These are phyloP conservation scores for Alternaria sp. DNA, from an alignment of 2,329 filamentous ascomycete species.

Conservation along the genomic window DNA sequence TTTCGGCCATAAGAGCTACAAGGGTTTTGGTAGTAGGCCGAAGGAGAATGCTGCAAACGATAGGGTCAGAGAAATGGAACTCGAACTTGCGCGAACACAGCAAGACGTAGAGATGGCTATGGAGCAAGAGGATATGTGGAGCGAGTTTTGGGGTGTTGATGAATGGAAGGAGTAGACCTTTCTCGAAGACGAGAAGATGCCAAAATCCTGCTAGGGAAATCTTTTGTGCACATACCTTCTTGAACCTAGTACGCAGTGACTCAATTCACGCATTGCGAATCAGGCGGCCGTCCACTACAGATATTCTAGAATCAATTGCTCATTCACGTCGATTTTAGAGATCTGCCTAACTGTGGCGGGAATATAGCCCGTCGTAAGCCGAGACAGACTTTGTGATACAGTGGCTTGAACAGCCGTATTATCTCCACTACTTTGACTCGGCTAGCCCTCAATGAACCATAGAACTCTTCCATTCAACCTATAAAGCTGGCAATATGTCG, in stretches of 20 bases:
- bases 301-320: neutral
- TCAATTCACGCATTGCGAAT: neutral
- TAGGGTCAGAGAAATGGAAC: neutral
- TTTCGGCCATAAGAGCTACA: neutral
- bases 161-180: neutral
- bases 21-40: neutral
- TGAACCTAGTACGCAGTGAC: neutral
- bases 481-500: neutral
- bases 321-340: accelerated
- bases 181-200: neutral
- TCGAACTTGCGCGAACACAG: neutral
- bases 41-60: neutral
- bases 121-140: neutral
- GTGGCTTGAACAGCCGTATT: neutral
- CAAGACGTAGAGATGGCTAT: neutral
- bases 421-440: neutral
- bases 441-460: neutral
- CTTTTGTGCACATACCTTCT: neutral
- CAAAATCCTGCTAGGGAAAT: too few relatives aligned
- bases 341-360: neutral
- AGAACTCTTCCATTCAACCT: neutral
- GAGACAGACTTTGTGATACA: too few relatives aligned
- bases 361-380: neutral
- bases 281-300: neutral
- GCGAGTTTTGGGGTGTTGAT: neutral